Base-by-base conservation (phyloP, 2,329 filamentous ascomycete genomes). In the Immersiporthe knoxdaviesiana region DNA sequence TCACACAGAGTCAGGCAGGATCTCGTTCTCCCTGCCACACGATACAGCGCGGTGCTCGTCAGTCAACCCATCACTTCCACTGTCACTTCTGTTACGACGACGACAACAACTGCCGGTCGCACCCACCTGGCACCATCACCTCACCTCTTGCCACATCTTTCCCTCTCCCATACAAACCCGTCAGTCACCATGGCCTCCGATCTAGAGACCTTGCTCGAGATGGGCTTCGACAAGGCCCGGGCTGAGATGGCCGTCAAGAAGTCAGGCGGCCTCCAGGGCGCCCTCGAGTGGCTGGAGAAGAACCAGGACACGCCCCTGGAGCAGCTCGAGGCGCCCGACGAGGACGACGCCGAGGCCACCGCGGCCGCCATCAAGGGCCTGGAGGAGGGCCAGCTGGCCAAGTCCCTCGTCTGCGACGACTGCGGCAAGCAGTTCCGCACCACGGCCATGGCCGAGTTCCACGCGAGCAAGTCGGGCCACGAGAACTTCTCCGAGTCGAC, bases 241-340 rank as follows among this genome's bases (percentile, higher is more conserved):
- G 91, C 93, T 61, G 88, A 94, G 78, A 82, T 98, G 60, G 96
- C 96, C 47, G 85, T 97, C 73, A 93, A 95, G 81, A 93, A 92
- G 77, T 88, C 90, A 16, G 93, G 94, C 72, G 92, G 92, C 69
- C 82, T 97, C 61, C 91, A 96, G 78, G 91, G 90, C 74, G 96
- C 96, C 65, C 87, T 99, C 69, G 92, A 97, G 82, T 99, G 96
- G 96, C 87, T 99, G 1, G 94, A 97, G 78, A 88, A 92, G 75
- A 97, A 97, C 78, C 90, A 97, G 78, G 93, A 97, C 79, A 97
- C 92, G 75, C 85, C 92, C 1, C 78, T 97, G 56, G 94, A 97
- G 50, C 91, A 97, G 69, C 90, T 98, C 71, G 87, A 92, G 72
- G 75, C 74, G 18, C 77, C 79, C 32, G 78, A 79, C 1, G 79